Evolutionary conservation across 768 basidiomycete genomes (phyloP), one percentile per base, ranked within the genome.

Genomic region (Boletus rubropictus): DNA sequence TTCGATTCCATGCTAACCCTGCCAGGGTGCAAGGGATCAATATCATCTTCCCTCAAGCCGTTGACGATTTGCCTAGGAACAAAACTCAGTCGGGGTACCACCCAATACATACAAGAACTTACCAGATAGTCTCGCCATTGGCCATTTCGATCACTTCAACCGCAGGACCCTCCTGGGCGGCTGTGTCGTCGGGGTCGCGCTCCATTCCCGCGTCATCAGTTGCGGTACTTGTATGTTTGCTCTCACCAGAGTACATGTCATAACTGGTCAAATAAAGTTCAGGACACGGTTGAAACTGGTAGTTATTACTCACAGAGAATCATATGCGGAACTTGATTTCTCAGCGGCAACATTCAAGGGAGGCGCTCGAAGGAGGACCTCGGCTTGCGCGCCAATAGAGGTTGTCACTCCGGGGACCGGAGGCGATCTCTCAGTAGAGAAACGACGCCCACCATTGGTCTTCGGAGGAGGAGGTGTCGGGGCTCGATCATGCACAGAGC

Each of bases 111-210:
- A 51, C 5, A 9, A 47, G 37, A 38, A 72, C 81, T 48, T 45
- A 87, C 89, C 89, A 92, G 50, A 92, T 82, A 7, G 86, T 88
- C 62, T 90, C 82, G 20, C 89, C 89, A 60, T 89, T 89, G n/a
- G 86, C 85, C 58, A 89, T 69, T 60, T 91, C 85, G 45, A 91
- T 74, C 36, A 91, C 76, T 66, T 92, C 86, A 25, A 91, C 69
- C 4, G 83, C 88, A 39, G 82, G 78, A 11, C 78, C 80, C 41
- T 77, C 56, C 50, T 65, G 62, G 40, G 63, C 33, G 57, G 66
- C 50, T 62, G 65, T 39, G 12, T 59, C 55, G 18, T 58, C 58
- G 4, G 48, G 54, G 7, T 57, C 57, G 18, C 21, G 57, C 28
- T 48, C 60, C 31, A 40, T 53, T 42, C 60, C 54, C 42, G 65